Base-by-base conservation (phyloP, 192 early-diverging fungal species). In the Podila clonocystis region DNA sequence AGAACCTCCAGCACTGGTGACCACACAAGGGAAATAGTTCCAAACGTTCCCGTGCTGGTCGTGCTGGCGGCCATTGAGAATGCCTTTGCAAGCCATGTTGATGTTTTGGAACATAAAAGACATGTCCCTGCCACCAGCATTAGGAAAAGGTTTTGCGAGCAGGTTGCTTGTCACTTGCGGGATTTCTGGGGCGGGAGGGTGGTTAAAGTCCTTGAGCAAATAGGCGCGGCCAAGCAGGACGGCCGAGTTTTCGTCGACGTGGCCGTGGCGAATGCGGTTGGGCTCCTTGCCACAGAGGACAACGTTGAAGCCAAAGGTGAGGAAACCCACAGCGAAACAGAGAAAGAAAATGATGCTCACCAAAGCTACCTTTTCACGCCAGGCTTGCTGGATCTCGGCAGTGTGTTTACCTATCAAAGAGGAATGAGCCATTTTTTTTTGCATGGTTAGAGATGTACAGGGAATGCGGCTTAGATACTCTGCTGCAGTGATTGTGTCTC, bases 301-400 rank as follows among this genome's bases (percentile, higher is more conserved):
- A 50, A 90, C 87, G 70, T 92, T 91, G 74, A 94, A 89, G 19
- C 94, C 96, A 72, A 97, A 95, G 4, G 94, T 96, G 60, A 96
- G 62, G 76, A 97, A 97, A 31, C 94, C 95, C 48, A 95, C 88
- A 20, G 74, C 52, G 3, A 69, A 85, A 87, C 94, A 95, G 9
- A 95, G 72, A 2, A 91, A 31, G n/a, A 92, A 70, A 62, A 96
- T 97, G 77, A 97, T 89, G 59, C 84, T 90, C 67, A 95, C 94
- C n/a, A 97, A 84, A 0, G 94, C 91, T 41, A 96, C 88, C 80
- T 97, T 97, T 76, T 97, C 96, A 78, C 95, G 89, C 93, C 93
- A 97, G 11, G 96, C 96, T 84, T 88, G 89, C 63, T 91, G 93
- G 59, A 92, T 86, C 26, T 83, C 83, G 12, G 62, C 50, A 17